These are phyloP conservation scores for Leucoagaricus sp. DNA, from an alignment of 1,284 basidiomycete species.

Conservation along the genomic window DNA sequence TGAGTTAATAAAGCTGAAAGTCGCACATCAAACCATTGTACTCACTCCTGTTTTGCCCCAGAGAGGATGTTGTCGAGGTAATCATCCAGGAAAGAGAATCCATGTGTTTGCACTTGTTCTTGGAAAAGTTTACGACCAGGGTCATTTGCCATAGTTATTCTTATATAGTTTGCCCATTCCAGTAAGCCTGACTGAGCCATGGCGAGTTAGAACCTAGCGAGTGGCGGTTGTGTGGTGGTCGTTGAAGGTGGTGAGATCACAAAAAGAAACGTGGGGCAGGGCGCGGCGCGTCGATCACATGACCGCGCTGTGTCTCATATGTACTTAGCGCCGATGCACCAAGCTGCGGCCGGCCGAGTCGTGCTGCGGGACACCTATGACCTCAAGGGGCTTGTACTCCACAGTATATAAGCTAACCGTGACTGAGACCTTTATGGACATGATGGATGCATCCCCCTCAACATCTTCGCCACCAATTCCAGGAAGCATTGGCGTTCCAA, in stretches of 20 bases:
- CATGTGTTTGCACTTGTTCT: conserved; percentile 71
- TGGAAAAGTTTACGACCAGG: conserved; percentile 68
- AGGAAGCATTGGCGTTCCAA: neutral
- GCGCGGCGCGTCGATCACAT: conserved; percentile 25
- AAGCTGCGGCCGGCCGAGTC: neutral
- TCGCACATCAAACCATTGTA: neutral
- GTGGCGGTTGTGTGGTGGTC: neutral
- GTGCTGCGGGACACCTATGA: neutral
- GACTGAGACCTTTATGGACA: neutral
- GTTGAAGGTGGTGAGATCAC: conserved; percentile 6
- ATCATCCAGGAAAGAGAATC: conserved; percentile 75
- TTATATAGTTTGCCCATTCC: conserved; percentile 67
- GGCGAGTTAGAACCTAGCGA: conserved; percentile 16
- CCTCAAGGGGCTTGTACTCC: neutral
- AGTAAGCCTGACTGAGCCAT: conserved; percentile 47
- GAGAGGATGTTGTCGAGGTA: conserved; percentile 73
- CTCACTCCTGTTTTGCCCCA: conserved; percentile 65
- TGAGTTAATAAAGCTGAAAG: conserved; percentile 1
- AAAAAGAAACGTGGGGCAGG: conserved; percentile 2
- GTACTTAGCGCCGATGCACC: neutral
- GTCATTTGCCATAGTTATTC: conserved; percentile 69
- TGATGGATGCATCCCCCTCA: neutral
- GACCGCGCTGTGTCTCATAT: conserved; percentile 16
- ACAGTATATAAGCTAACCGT: neutral
- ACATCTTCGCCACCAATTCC: neutral